Conservation (phyloP, 2,329 filamentous ascomycete genomes). For the Neocatenulostroma microsporum region DNA sequence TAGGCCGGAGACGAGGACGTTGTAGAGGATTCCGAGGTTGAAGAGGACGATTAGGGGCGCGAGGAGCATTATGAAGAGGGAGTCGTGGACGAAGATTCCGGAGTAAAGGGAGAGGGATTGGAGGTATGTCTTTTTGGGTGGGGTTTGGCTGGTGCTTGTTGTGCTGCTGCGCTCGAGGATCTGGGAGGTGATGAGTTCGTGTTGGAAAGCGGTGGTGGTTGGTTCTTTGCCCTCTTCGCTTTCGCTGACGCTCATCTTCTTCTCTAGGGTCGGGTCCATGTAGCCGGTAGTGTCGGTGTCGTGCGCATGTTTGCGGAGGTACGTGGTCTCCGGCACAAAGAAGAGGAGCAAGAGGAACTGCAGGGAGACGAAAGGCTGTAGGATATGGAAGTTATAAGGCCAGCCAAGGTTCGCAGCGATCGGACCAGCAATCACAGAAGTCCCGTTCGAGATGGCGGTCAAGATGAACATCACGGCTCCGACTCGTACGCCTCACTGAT, state of each 20-base stretch:
- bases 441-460: constrained; percentile 21
- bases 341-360: constrained; percentile 66
- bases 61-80: constrained; percentile 56
- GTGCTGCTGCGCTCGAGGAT: too few relatives aligned
- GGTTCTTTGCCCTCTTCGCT: constrained; percentile 1
- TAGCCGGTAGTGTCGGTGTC: constrained; percentile 59
- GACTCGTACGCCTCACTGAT: constrained; percentile 54
- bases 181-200: too few relatives aligned
- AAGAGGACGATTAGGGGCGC: constrained; percentile 75
- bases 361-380: constrained; percentile 70
- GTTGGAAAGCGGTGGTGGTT: not conserved
- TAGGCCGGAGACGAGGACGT: constrained; percentile 71
- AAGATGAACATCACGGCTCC: constrained; percentile 21
- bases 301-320: constrained; percentile 54
- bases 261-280: constrained; percentile 6
- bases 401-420: constrained; percentile 71
- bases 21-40: constrained; percentile 81
- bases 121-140: not conserved
- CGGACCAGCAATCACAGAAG: constrained; percentile 62
- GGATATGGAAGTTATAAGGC: constrained; percentile 81
- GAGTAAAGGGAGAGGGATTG: constrained; percentile 53
- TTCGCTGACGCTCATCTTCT: not conserved
- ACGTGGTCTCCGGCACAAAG: constrained; percentile 80
- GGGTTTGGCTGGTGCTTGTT: too few relatives aligned
- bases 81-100: constrained; percentile 71